Evolutionary conservation across 345 rosid genomes (phyloP).

Genomic region (Sonneratia alba): DNA sequence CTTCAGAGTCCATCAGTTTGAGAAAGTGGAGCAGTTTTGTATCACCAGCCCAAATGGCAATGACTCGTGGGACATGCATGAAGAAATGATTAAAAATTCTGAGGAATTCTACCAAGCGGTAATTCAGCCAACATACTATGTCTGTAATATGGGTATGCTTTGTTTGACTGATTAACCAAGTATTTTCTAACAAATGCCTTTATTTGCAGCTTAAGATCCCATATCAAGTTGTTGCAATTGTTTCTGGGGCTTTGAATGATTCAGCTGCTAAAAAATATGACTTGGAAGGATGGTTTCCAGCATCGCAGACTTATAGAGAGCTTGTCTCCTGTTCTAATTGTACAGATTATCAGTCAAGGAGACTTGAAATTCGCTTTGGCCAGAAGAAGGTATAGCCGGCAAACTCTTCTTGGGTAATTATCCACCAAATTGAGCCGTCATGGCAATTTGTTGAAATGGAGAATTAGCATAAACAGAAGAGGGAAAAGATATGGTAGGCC

Average conservation of each 20-base stretch:
- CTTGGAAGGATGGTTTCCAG: slow-evolving; percentile 93
- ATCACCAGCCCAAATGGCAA: slow-evolving; percentile 75
- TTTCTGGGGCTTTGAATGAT: slow-evolving; percentile 86
- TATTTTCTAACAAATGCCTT: not conserved
- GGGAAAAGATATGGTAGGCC: no score
- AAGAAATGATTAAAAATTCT: slow-evolving; percentile 85
- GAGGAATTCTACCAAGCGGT: slow-evolving; percentile 84
- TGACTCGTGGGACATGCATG: slow-evolving; percentile 86
- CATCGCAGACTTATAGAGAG: slow-evolving; percentile 78
- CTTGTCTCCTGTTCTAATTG: slow-evolving; percentile 90
- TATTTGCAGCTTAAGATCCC: slow-evolving; percentile 67
- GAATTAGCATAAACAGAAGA: no score
- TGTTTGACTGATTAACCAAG: not conserved
- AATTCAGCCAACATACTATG: not conserved
- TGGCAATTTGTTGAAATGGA: not conserved
- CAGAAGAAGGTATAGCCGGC: slow-evolving; percentile 64
- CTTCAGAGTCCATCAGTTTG: slow-evolving; percentile 97
- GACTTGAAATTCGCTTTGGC: slow-evolving; percentile 79
- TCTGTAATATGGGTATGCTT: not conserved
- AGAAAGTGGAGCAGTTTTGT: slow-evolving; percentile 95
- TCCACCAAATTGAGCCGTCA: not conserved
- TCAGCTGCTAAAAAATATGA: slow-evolving; percentile 97
- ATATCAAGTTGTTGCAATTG: slow-evolving; percentile 75
- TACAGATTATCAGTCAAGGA: slow-evolving; percentile 81
- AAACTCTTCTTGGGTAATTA: not conserved